These are phyloP conservation scores for Brassica balearica DNA, from an alignment of 441 rosid species.

Conservation along the genomic window DNA sequence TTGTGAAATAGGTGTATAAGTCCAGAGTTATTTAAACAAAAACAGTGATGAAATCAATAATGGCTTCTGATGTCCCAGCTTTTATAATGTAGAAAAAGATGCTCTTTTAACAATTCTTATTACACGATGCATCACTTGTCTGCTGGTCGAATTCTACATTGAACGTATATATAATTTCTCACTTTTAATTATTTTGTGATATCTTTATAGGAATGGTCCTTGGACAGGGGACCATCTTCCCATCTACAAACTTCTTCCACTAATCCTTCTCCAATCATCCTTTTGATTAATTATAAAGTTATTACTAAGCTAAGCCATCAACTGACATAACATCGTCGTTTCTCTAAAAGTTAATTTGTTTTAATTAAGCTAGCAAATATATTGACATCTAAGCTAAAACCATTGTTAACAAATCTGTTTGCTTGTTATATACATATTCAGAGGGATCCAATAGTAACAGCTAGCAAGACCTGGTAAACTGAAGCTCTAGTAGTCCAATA, in stretches of 20 bases:
- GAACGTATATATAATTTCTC: slow-evolving; percentile 22
- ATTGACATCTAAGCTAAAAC: slow-evolving; percentile 27
- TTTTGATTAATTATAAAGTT: slow-evolving; percentile 35
- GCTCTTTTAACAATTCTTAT: too few relatives aligned
- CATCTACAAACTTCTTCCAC: slow-evolving; percentile 37
- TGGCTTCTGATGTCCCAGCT: too few relatives aligned
- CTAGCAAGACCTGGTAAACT: slow-evolving; percentile 16
- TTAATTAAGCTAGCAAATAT: background rate
- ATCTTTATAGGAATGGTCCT: slow-evolving; percentile 26
- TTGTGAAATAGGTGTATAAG: too few relatives aligned
- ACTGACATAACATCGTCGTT: slow-evolving; percentile 21
- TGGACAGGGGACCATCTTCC: slow-evolving; percentile 25
- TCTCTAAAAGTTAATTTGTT: slow-evolving; percentile 13
- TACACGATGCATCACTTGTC: slow-evolving; percentile 30
- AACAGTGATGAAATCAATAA: too few relatives aligned
- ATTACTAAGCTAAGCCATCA: slow-evolving; percentile 36
- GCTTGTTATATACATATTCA: background rate
- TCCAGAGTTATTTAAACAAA: too few relatives aligned
- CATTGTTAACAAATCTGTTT: background rate
- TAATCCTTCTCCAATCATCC: slow-evolving; percentile 20
- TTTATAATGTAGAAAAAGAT: too few relatives aligned
- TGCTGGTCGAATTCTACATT: slow-evolving; percentile 34
- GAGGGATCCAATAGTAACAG: slow-evolving; percentile 9
- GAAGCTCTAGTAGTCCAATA: slow-evolving; percentile 4
- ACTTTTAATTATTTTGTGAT: background rate